Percentiles rank a stretch among this genome's conserved stretches.
phyloP scores from a whole-genome alignment of 306 rosid genomes.

The Rosa persica region DNA sequence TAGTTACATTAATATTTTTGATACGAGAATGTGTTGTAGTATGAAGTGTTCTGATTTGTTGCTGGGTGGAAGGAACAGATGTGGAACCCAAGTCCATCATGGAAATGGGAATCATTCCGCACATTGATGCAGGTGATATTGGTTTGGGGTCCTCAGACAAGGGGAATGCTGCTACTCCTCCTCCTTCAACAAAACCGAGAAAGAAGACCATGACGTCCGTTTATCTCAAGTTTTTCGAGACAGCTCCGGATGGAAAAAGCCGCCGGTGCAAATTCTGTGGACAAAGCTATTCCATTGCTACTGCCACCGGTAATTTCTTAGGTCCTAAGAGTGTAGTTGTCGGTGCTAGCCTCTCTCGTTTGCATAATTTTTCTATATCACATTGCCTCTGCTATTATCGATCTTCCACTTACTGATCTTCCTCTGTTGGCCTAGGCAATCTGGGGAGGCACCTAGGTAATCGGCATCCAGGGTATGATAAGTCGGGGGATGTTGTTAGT shows the following conservation, averaged over 20 bases:
- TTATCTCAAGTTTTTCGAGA: slow-evolving; percentile 88
- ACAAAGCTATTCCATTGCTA: slow-evolving; percentile 86
- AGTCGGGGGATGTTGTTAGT: slow-evolving; percentile 57
- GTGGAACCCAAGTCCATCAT: slow-evolving; percentile 68
- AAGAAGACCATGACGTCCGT: slow-evolving; percentile 98
- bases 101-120: slow-evolving; percentile 68
- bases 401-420: slow-evolving; percentile 16
- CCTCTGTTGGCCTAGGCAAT: slow-evolving; percentile 61
- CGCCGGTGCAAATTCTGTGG: slow-evolving; percentile 96
- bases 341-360: no score
- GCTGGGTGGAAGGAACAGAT: slow-evolving; percentile 45
- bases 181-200: slow-evolving; percentile 61
- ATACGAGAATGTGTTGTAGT: neutral
- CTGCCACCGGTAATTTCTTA: slow-evolving; percentile 69
- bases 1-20: no score
- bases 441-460: slow-evolving; percentile 89
- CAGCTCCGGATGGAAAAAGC: slow-evolving; percentile 81
- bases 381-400: no score
- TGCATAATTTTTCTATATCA: neutral
- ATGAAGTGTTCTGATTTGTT: slow-evolving; percentile 14
- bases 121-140: slow-evolving; percentile 57
- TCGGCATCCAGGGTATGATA: slow-evolving; percentile 95
- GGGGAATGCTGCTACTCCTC: slow-evolving; percentile 46
- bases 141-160: slow-evolving; percentile 71
- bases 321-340: no score